Conservation (phyloP, 306 rosid species). For the Quillaja saponaria region DNA sequence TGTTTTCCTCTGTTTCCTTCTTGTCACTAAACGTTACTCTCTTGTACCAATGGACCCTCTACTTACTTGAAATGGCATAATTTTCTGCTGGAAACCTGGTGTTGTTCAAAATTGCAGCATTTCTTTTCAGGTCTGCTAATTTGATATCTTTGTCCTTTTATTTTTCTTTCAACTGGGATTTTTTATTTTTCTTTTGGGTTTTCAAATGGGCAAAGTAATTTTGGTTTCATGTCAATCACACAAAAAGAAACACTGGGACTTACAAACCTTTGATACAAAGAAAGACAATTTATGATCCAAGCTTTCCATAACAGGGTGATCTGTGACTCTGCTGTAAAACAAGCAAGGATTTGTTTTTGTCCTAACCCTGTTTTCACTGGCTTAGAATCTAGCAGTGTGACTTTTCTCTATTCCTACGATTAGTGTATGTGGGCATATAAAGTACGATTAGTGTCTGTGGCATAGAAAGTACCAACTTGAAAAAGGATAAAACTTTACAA, state of each 20-base stretch:
- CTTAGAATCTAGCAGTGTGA: too few species aligned
- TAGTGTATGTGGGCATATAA: too few species aligned
- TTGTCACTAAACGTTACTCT: background rate
- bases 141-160: slow-evolving; percentile 26
- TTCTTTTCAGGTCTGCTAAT: slow-evolving; percentile 14
- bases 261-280: too few species aligned
- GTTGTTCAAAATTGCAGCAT: slow-evolving; percentile 19
- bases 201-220: background rate
- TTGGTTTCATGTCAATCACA: too few species aligned
- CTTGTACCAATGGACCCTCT: slow-evolving; percentile 1
- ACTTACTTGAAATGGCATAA: slow-evolving; percentile 3
- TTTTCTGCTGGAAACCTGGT: slow-evolving; percentile 17
- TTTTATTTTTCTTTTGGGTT: background rate
- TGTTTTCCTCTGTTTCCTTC: background rate
- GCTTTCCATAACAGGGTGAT: too few species aligned
- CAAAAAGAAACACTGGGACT: too few species aligned
- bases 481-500: slow-evolving; percentile 6
- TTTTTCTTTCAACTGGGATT: slow-evolving; percentile 15
- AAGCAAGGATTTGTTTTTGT: too few species aligned
- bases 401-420: too few species aligned
- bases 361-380: too few species aligned
- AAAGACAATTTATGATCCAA: too few species aligned
- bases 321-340: too few species aligned
- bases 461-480: background rate
- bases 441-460: too few species aligned